Percentiles rank a stretch among this genome's conserved stretches.
phyloP scores from a whole-genome alignment of 2,329 filamentous ascomycete species.

The Aspergillus transmontanensis region DNA sequence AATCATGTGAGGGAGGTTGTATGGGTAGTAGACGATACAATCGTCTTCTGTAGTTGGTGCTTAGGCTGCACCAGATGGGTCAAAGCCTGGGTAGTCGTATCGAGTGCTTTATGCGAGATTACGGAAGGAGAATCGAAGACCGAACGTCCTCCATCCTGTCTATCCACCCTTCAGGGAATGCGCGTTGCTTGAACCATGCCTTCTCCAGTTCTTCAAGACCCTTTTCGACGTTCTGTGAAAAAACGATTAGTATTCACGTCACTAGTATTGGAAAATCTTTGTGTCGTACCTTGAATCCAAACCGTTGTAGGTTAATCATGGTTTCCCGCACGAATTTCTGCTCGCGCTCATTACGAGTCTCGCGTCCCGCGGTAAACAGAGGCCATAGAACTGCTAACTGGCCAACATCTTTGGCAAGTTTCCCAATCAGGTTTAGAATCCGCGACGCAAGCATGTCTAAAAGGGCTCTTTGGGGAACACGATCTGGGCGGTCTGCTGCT shows the following conservation, averaged over 20 bases:
- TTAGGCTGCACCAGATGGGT: background rate
- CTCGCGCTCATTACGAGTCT: conserved; percentile 30
- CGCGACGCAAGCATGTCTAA: conserved; percentile 33
- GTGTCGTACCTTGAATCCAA: conserved; percentile 30
- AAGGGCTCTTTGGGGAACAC: conserved; percentile 27
- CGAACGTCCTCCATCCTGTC: conserved; percentile 36
- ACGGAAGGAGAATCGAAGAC: conserved; percentile 36
- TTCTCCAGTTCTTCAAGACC: conserved; percentile 32
- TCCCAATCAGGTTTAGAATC: conserved; percentile 32
- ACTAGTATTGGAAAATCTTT: background rate
- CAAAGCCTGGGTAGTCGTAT: background rate
- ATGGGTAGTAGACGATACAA: background rate
- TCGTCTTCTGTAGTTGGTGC: background rate
- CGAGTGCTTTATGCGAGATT: conserved; percentile 1
- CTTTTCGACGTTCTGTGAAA: conserved; percentile 32
- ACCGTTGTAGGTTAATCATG: conserved; percentile 31
- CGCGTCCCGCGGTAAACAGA: conserved; percentile 38
- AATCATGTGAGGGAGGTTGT: background rate
- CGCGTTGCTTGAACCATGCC: conserved; percentile 35
- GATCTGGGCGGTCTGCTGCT: conserved; percentile 31
- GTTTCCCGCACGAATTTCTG: conserved; percentile 35
- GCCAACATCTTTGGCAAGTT: conserved; percentile 36
- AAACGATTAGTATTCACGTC: conserved; percentile 1
- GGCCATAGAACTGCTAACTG: conserved; percentile 38
- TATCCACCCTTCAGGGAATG: conserved; percentile 36